Percentiles rank a stretch among this genome's conserved stretches.
Conservation (phyloP, 352 stramenopile species). For the Plasmopara muralis region DNA sequence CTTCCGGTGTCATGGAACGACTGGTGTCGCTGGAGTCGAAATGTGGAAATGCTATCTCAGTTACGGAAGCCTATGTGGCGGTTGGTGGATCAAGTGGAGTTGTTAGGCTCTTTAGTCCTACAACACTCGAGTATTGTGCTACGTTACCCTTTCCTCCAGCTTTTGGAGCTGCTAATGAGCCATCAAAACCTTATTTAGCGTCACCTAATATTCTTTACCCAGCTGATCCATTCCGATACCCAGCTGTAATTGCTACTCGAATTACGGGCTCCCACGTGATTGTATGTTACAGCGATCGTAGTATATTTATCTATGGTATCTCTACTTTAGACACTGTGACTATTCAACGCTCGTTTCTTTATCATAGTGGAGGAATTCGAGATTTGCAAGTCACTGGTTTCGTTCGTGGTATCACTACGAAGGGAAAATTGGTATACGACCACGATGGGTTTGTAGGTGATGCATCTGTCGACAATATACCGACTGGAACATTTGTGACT, state of each 20-base stretch:
- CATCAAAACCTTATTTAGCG: slow-evolving; percentile 1
- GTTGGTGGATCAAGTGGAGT: slow-evolving; percentile 58
- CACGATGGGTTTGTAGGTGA: slow-evolving; percentile 12
- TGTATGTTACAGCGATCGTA: slow-evolving; percentile 72
- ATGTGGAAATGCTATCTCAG: slow-evolving; percentile 57
- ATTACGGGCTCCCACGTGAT: slow-evolving; percentile 57
- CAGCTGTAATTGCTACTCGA: slow-evolving; percentile 47
- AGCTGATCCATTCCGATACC: slow-evolving; percentile 46
- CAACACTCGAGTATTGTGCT: slow-evolving; percentile 60
- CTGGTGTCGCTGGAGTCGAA: slow-evolving; percentile 63
- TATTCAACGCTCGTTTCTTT: slow-evolving; percentile 71
- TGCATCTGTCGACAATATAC: slow-evolving; percentile 20
- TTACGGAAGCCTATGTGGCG: slow-evolving; percentile 68
- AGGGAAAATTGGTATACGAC: slow-evolving; percentile 52
- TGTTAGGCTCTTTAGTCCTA: slow-evolving; percentile 66
- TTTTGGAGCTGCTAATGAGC: slow-evolving; percentile 40
- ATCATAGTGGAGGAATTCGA: slow-evolving; percentile 65
- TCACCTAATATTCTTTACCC: slow-evolving; percentile 33
- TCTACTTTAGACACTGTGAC: slow-evolving; percentile 37
- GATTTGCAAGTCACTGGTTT: slow-evolving; percentile 54
- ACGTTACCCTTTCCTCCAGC: slow-evolving; percentile 75
- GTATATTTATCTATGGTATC: slow-evolving; percentile 74
- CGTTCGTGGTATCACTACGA: slow-evolving; percentile 42
- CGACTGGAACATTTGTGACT: slow-evolving; percentile 71
- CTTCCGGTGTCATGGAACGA: slow-evolving; percentile 64